Percentiles rank a stretch among this genome's conserved stretches.
phyloP scores from a whole-genome alignment of 2,329 filamentous ascomycete species.

The Fusarium nisikadoi region DNA sequence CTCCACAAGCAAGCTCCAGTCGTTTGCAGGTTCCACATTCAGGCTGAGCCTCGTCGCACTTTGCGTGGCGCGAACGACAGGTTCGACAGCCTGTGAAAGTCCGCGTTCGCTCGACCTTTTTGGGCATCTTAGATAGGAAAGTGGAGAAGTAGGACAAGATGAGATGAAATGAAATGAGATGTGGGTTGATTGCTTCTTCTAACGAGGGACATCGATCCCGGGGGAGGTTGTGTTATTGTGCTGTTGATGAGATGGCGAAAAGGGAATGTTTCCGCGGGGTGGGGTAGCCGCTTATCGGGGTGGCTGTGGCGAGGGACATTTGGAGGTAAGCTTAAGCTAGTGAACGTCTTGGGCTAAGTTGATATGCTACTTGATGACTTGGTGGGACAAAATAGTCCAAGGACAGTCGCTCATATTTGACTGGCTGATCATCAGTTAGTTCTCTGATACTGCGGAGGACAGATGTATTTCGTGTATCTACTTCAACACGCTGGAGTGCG shows the following conservation, averaged over 20 bases:
- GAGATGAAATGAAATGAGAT: background rate
- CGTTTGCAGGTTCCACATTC: constrained; percentile 52
- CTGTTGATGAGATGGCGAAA: constrained; percentile 10
- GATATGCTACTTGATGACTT: background rate
- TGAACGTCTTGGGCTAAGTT: background rate
- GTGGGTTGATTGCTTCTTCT: background rate
- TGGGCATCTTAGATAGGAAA: constrained; percentile 38
- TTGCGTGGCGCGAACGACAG: constrained; percentile 53
- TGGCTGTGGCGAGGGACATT: background rate
- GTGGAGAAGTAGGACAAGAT: constrained; percentile 21
- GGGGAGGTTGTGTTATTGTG: constrained; percentile 21
- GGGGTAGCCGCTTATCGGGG: background rate
- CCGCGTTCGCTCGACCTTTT: constrained; percentile 39
- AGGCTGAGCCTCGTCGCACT: constrained; percentile 57
- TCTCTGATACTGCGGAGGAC: no score
- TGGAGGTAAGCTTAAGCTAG: background rate
- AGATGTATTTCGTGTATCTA: background rate
- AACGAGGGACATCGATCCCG: constrained; percentile 9
- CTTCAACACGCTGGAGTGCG: background rate
- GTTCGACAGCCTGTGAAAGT: constrained; percentile 51
- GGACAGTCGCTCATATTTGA: background rate
- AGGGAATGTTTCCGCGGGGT: constrained; percentile 37
- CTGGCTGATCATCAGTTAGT: no score
- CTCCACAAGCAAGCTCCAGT: constrained; percentile 50
- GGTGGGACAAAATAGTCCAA: background rate